Base-by-base conservation (phyloP, 2,329 filamentous ascomycete species). In the Paecilomyces niveus region DNA sequence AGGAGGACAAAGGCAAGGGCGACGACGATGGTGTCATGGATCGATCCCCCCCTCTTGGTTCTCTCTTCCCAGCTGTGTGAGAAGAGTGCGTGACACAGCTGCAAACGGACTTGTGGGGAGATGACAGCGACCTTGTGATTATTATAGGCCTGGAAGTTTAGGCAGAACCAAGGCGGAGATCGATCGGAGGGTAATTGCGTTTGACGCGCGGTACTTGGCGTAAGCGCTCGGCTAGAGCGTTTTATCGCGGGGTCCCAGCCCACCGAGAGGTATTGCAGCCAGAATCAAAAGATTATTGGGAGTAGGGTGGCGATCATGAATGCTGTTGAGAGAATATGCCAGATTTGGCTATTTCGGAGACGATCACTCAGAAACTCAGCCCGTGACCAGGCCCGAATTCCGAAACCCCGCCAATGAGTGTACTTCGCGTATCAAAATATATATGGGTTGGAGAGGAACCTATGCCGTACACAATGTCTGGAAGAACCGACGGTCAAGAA, bases 21-120 rank as follows among this genome's bases (percentile, higher is more conserved):
- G 70, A 72, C 56, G 72, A 69, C 66, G 72, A 68, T 62, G 73
- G 63, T 67, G 66, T 76, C 74, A 76, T 73, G 65, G 71, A 71
- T 67, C n/a, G 39, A 45, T 21, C 15, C 39, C 39, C n/a, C n/a
- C 39, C 10, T 45, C 15, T 21, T 33, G 32, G 4, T 13, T 33
- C 8, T 8, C 6, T 24, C 10, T 57, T 72, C 72, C 39, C 39
- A 45, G 39, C 39, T 18, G 39, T 18, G 39, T 18, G 39, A 18
- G n/a, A 45, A 21, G 39, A 45, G 39, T 45, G 39, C 39, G 39
- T 45, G 35, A 13, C 35, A 45, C 35, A 18, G 35, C 35, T 45
- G 35, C 6, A 18, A 45, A 52, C 62, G 61, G 54, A 66, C 68
- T 59, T 71, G 24, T 18, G 15, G 35, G n/a, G n/a, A 18, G 39